Conservation (phyloP, 2,329 filamentous ascomycete species). For the Emydomyces testavorans region DNA sequence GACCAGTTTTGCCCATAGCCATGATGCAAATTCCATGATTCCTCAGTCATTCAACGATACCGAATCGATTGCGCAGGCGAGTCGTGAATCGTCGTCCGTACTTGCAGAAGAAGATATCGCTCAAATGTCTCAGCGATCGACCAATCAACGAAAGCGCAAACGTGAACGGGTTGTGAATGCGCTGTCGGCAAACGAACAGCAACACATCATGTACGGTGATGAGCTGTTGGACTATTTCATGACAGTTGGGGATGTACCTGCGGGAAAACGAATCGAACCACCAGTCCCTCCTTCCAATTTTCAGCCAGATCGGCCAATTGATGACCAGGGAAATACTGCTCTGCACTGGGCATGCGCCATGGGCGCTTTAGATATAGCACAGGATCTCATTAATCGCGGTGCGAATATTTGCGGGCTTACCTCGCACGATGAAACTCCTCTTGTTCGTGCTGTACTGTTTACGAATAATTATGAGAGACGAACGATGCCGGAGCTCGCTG, state of each 20-base stretch:
- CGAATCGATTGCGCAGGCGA: slow-evolving; percentile 72
- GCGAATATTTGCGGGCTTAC: slow-evolving; percentile 63
- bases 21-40: slow-evolving; percentile 11
- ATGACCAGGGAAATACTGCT: slow-evolving; percentile 82
- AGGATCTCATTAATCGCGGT: slow-evolving; percentile 69
- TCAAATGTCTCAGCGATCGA: slow-evolving; percentile 54
- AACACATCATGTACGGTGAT: slow-evolving; percentile 84
- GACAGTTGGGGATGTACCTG: slow-evolving; percentile 64
- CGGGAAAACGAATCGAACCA: slow-evolving; percentile 44
- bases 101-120: slow-evolving; percentile 72
- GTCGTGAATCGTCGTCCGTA: slow-evolving; percentile 72
- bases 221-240: slow-evolving; percentile 94
- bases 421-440: slow-evolving; percentile 65
- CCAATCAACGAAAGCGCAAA: slow-evolving; percentile 59
- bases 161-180: slow-evolving; percentile 48
- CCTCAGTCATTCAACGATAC: slow-evolving; percentile 45
- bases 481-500: slow-evolving; percentile 74
- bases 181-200: slow-evolving; percentile 46
- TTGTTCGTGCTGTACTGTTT: slow-evolving; percentile 90
- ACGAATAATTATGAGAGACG: slow-evolving; percentile 95
- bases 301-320: slow-evolving; percentile 82
- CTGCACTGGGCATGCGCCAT: slow-evolving; percentile 96
- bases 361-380: slow-evolving; percentile 87
- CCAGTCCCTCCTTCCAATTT: slow-evolving; percentile 77
- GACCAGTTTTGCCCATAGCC: neutral